Evolutionary conservation across 148 eudicot species (phyloP).

Genomic region (Beta vulgaris): DNA sequence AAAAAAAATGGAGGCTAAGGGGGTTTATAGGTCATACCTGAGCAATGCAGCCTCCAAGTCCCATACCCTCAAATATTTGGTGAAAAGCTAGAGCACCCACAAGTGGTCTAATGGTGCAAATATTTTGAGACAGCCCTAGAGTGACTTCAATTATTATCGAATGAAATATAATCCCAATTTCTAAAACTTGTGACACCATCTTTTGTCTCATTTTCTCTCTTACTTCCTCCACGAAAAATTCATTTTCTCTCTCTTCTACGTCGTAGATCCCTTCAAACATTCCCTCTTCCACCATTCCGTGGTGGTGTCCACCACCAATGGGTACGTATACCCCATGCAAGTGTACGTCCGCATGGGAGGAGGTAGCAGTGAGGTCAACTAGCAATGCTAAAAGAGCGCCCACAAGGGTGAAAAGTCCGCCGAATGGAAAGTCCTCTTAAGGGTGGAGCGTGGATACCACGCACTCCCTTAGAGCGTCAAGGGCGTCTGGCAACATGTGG

Average conservation of each 20-base stretch:
- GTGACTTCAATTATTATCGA: conserved; percentile 81
- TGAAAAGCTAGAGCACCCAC: conserved; percentile 85
- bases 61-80: conserved; percentile 87
- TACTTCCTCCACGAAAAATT: conserved; percentile 22
- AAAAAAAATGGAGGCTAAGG: no score
- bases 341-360: conserved; percentile 49
- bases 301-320: conserved; percentile 23
- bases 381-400: conserved; percentile 59
- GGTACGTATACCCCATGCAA: conserved; percentile 19
- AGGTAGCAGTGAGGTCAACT: conserved; percentile 60
- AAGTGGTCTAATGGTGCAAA: conserved; percentile 66
- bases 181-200: conserved; percentile 79
- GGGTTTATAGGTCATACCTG: no score
- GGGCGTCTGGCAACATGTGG: conserved; percentile 84
- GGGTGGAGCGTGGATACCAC: conserved; percentile 69
- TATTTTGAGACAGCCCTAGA: conserved; percentile 84
- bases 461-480: conserved; percentile 61
- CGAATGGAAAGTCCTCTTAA: conserved; percentile 78
- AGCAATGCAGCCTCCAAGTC: conserved; percentile 88
- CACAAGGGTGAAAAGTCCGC: conserved; percentile 56
- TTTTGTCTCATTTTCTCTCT: conserved; percentile 58
- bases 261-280: no score
- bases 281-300: no score
- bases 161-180: conserved; percentile 85
- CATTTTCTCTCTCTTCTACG: conserved; percentile 18